These are phyloP conservation scores for Gymnopus androsaceus DNA, from an alignment of 1,284 basidiomycete genomes.

Conservation along the genomic window DNA sequence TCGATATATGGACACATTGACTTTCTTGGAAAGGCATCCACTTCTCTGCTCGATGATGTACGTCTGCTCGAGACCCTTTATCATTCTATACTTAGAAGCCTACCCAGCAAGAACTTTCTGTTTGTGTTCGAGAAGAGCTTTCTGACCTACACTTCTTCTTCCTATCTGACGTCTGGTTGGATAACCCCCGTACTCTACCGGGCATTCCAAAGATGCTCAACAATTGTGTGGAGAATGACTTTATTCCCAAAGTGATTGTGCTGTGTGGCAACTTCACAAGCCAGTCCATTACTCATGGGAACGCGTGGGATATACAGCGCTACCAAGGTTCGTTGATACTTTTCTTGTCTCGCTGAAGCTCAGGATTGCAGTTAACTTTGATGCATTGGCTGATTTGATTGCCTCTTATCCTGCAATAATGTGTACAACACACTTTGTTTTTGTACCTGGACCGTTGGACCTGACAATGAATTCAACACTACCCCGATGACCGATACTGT, in stretches of 20 bases:
- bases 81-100: constrained; percentile 3
- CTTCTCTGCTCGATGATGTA: constrained; percentile 93
- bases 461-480: constrained; percentile 76
- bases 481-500: constrained; percentile 80
- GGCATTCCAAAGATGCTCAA: constrained; percentile 87
- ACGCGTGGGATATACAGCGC: constrained; percentile 72
- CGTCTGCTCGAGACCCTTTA: constrained; percentile 12
- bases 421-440: constrained; percentile 84
- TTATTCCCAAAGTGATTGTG: constrained; percentile 85
- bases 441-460: constrained; percentile 94
- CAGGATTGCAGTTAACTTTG: constrained; percentile 72
- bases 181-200: constrained; percentile 80
- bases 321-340: constrained; percentile 72
- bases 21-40: constrained; percentile 90
- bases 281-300: constrained; percentile 77
- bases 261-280: constrained; percentile 96
- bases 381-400: constrained; percentile 83
- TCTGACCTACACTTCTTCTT: constrained; percentile 89
- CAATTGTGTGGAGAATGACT: constrained; percentile 87
- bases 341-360: constrained; percentile 1
- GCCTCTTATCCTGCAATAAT: constrained; percentile 77
- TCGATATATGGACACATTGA: constrained; percentile 94
- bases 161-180: constrained; percentile 94
- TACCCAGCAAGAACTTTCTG: constrained; percentile 56
- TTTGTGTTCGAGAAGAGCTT: constrained; percentile 66